Evolutionary conservation across 768 basidiomycete genomes (phyloP).

Genomic region (Melanogaster broomeanus): DNA sequence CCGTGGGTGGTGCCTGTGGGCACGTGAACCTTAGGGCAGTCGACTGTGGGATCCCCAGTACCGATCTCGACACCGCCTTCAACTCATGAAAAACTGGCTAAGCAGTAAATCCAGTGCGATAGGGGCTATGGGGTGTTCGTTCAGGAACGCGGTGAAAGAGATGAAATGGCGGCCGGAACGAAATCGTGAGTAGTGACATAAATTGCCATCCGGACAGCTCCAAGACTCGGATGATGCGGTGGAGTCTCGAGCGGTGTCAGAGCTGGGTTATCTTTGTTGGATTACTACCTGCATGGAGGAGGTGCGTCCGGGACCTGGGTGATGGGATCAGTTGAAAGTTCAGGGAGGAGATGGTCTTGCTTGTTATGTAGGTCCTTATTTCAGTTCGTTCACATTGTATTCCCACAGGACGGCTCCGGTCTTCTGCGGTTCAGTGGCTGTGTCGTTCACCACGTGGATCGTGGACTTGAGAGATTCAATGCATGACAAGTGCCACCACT

Average conservation of each 20-base stretch:
- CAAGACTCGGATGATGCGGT: neutral
- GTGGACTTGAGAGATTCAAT: too few relatives aligned
- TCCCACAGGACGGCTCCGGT: too few relatives aligned
- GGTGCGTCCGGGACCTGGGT: neutral
- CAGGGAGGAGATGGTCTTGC: too few relatives aligned
- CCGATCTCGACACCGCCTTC: neutral
- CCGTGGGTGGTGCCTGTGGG: neutral
- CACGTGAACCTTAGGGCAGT: too few relatives aligned
- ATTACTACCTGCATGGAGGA: neutral
- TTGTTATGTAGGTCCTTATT: too few relatives aligned
- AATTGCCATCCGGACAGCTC: neutral
- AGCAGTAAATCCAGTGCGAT: neutral
- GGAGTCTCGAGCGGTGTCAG: neutral
- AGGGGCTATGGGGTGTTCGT: neutral
- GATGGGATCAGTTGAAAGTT: neutral
- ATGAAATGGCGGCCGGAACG: too few relatives aligned
- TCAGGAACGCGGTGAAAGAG: neutral
- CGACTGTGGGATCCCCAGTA: slow-evolving; percentile 4
- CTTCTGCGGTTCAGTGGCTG: neutral
- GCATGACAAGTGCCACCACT: too few relatives aligned
- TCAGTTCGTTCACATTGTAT: too few relatives aligned
- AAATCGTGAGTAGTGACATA: neutral
- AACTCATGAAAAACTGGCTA: neutral
- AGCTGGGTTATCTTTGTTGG: neutral
- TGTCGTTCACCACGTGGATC: too few relatives aligned